A percentile compares a stretch with the other conserved stretches of the same genome.
phyloP scores from a whole-genome alignment of 768 basidiomycete species.

The Agaricus blazei region DNA sequence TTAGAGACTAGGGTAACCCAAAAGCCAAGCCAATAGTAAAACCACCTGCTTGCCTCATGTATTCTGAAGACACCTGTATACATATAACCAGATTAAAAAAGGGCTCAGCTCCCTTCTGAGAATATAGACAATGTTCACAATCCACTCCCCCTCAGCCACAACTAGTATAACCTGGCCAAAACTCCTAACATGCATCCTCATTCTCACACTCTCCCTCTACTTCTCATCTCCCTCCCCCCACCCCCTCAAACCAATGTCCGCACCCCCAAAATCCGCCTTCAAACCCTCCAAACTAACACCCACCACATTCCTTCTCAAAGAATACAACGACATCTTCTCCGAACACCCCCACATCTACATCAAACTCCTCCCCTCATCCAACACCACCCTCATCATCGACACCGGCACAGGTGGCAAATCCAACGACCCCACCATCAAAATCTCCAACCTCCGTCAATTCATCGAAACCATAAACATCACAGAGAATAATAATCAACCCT shows the following conservation, averaged over 20 bases:
- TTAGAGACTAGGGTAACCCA: neutral
- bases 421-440: constrained; percentile 29
- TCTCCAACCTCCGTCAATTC: constrained; percentile 42
- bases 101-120: neutral
- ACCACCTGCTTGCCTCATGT: constrained; percentile 3
- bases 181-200: neutral
- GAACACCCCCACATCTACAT: constrained; percentile 55
- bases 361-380: constrained; percentile 32
- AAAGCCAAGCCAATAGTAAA: neutral
- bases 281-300: constrained; percentile 24
- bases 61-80: neutral
- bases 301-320: constrained; percentile 37
- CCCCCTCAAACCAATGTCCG: neutral
- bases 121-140: neutral
- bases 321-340: constrained; percentile 45
- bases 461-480: constrained; percentile 39
- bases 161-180: neutral
- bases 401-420: constrained; percentile 52
- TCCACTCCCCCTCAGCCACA: neutral
- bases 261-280: constrained; percentile 19
- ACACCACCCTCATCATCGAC: constrained; percentile 45
- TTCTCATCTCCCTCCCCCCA: constrained; percentile 2
- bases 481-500: constrained; percentile 36
- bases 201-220: constrained; percentile 8
- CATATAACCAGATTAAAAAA: neutral